A percentile compares a stretch with the other conserved stretches of the same genome.
Conservation (phyloP, 164 flowering plant genomes). For the Magnolia changhungtana region DNA sequence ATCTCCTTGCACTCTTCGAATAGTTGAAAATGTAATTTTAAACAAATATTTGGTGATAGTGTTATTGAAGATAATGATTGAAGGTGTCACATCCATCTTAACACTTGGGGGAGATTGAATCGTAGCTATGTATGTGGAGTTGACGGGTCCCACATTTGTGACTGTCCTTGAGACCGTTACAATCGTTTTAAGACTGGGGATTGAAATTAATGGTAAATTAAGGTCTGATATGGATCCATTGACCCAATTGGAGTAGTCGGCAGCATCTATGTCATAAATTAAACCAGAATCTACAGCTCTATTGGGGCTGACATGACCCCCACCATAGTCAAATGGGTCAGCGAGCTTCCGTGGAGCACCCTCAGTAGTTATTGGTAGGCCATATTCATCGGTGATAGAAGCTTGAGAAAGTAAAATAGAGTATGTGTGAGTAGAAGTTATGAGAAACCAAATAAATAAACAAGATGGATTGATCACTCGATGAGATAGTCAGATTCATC, state of each 20-base stretch:
- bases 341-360: conserved; percentile 32
- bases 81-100: conserved; percentile 38
- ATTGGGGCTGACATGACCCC: conserved; percentile 36
- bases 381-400: background rate
- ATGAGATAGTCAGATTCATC: too few relatives aligned
- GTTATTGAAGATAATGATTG: conserved; percentile 36
- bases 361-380: conserved; percentile 1
- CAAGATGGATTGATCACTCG: background rate
- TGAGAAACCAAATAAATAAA: background rate
- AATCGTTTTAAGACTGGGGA: conserved; percentile 33
- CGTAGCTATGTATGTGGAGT: conserved; percentile 29
- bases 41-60: conserved; percentile 31
- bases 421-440: background rate
- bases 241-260: conserved; percentile 20
- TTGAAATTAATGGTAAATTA: conserved; percentile 46
- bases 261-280: conserved; percentile 23
- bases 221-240: conserved; percentile 17
- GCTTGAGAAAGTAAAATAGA: background rate
- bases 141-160: conserved; percentile 35
- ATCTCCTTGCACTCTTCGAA: conserved; percentile 30
- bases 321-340: conserved; percentile 42
- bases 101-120: conserved; percentile 43
- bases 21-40: conserved; percentile 29
- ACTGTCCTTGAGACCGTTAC: conserved; percentile 35
- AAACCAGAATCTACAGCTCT: conserved; percentile 46